Evolutionary conservation across 2,329 filamentous ascomycete species (phyloP).

Genomic region (Epichloe amarillans): DNA sequence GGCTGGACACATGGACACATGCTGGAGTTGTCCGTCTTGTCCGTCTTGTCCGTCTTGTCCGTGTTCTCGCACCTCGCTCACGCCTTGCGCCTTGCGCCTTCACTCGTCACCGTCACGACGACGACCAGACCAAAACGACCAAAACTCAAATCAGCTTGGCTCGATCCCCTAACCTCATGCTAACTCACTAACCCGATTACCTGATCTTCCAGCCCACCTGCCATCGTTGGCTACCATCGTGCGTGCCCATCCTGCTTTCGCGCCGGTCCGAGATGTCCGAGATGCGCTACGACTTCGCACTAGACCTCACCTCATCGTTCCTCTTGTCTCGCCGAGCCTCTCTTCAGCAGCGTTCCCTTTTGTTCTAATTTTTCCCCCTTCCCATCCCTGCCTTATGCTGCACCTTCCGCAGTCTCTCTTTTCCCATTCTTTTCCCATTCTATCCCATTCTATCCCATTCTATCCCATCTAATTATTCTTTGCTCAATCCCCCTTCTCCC

Average conservation of each 20-base stretch:
- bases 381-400: neutral
- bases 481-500: neutral
- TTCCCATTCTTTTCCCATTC: neutral
- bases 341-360: conserved; percentile 7
- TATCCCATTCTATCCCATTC: neutral
- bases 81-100: neutral
- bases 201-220: neutral
- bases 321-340: conserved; percentile 6
- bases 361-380: neutral
- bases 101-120: neutral
- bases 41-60: no score
- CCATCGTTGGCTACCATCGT: neutral
- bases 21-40: no score
- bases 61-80: neutral
- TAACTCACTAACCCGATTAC: neutral
- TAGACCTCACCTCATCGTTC: neutral
- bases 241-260: neutral
- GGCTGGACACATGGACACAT: no score
- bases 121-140: neutral
- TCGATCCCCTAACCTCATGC: neutral
- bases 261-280: conserved; percentile 5
- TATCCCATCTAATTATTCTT: neutral
- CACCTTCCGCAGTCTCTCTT: neutral
- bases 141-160: neutral
- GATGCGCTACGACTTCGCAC: conserved; percentile 5